phyloP scores from a whole-genome alignment of 371 early-diverging fungal species.

The Mucor plumbeus region DNA sequence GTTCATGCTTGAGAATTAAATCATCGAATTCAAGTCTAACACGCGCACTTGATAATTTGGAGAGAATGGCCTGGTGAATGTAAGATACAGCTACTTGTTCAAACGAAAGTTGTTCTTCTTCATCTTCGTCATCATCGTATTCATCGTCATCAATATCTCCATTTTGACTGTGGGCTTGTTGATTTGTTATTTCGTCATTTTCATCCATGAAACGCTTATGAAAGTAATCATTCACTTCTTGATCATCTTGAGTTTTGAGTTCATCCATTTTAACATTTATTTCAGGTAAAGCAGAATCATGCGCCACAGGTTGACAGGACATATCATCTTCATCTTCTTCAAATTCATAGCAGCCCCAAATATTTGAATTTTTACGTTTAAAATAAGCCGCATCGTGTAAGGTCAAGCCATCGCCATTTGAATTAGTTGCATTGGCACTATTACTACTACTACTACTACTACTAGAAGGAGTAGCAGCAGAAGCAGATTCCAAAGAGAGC shows the following conservation, averaged over 20 bases:
- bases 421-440: not conserved
- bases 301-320: constrained; percentile 15
- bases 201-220: constrained; percentile 14
- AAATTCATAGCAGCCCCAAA: constrained; percentile 23
- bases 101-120: constrained; percentile 38
- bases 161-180: not conserved
- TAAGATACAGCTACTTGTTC: constrained; percentile 55
- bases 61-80: constrained; percentile 59
- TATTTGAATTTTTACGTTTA: constrained; percentile 9
- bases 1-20: constrained; percentile 62
- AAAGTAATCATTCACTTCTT: constrained; percentile 15
- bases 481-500: not conserved
- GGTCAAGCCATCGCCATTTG: not conserved
- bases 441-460: not conserved
- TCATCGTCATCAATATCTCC: constrained; percentile 16
- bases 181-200: not conserved
- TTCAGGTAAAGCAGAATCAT: constrained; percentile 24
- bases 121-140: constrained; percentile 34
- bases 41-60: constrained; percentile 60
- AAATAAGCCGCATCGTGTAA: constrained; percentile 23
- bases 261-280: constrained; percentile 15
- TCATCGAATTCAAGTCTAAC: constrained; percentile 64
- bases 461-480: not conserved
- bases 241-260: constrained; percentile 11
- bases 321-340: constrained; percentile 19